phyloP scores from a whole-genome alignment of 2,329 filamentous ascomycete species.

The Aspergillus fumigatus region DNA sequence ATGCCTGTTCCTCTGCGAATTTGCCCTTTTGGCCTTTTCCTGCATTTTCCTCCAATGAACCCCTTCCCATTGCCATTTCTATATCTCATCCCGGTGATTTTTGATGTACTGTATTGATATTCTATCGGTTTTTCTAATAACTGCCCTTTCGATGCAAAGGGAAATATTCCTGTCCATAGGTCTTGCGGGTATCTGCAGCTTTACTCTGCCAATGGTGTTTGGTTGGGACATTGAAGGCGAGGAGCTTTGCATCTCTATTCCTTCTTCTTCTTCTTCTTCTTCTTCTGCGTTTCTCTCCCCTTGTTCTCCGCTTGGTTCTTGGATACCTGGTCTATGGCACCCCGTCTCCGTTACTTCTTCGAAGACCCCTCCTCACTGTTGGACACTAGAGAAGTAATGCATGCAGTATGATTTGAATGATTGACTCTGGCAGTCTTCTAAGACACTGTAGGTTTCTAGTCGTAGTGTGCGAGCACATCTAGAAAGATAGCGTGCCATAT shows the following conservation, averaged over 20 bases:
- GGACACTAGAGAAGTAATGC: not conserved
- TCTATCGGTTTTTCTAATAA: constrained; percentile 15
- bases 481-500: not conserved
- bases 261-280: constrained; percentile 12
- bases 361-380: constrained; percentile 5
- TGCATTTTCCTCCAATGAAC: not conserved
- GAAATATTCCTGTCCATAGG: constrained; percentile 8
- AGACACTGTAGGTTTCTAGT: not conserved
- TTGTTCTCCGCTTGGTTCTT: constrained; percentile 9
- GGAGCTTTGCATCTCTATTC: constrained; percentile 8
- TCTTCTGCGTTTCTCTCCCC: constrained; percentile 11
- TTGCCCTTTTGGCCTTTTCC: not conserved
- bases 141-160: constrained; percentile 11
- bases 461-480: not conserved
- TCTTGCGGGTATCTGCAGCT: constrained; percentile 4
- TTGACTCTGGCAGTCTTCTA: not conserved
- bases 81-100: constrained; percentile 11
- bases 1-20: not conserved
- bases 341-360: constrained; percentile 15
- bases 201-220: constrained; percentile 11
- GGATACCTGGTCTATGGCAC: constrained; percentile 19
- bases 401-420: not conserved
- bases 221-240: constrained; percentile 14
- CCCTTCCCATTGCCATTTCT: not conserved
- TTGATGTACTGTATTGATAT: constrained; percentile 21